Conservation (phyloP, 2,329 filamentous ascomycete genomes). For the Amauroascus verrucosus region DNA sequence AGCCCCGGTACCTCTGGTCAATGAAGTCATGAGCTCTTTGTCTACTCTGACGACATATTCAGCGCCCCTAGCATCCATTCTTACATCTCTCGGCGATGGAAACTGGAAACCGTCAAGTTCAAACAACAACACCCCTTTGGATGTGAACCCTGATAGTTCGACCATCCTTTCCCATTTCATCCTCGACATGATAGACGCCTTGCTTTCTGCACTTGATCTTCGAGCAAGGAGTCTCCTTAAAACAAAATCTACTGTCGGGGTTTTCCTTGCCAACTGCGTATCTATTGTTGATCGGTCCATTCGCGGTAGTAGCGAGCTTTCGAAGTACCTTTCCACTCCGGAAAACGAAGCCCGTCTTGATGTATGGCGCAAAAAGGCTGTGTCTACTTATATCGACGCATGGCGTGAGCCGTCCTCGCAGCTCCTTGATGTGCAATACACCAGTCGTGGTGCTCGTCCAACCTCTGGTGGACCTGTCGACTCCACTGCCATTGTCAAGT, state of each 20-base stretch:
- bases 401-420: conserved; percentile 81
- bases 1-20: conserved; percentile 63
- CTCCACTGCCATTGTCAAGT: conserved; percentile 73
- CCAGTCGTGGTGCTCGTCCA: conserved; percentile 61
- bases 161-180: conserved; percentile 86
- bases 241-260: conserved; percentile 66
- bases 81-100: conserved; percentile 85
- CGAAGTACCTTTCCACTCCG: conserved; percentile 53
- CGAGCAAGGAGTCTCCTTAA: conserved; percentile 65
- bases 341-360: conserved; percentile 59
- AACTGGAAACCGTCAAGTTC: conserved; percentile 63
- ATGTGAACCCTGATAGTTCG: conserved; percentile 77
- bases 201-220: conserved; percentile 64
- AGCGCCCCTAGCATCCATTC: conserved; percentile 73
- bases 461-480: conserved; percentile 58
- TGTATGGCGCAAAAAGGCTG: conserved; percentile 77
- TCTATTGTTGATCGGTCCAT: conserved; percentile 77
- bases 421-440: conserved; percentile 86
- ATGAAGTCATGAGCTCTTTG: conserved; percentile 75
- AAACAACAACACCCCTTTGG: conserved; percentile 62
- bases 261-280: conserved; percentile 84
- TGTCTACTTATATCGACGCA: conserved; percentile 67
- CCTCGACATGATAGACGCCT: conserved; percentile 72
- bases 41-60: conserved; percentile 82
- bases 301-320: conserved; percentile 61